Conservation (phyloP, 345 rosid species). For the Citrus reticulata region DNA sequence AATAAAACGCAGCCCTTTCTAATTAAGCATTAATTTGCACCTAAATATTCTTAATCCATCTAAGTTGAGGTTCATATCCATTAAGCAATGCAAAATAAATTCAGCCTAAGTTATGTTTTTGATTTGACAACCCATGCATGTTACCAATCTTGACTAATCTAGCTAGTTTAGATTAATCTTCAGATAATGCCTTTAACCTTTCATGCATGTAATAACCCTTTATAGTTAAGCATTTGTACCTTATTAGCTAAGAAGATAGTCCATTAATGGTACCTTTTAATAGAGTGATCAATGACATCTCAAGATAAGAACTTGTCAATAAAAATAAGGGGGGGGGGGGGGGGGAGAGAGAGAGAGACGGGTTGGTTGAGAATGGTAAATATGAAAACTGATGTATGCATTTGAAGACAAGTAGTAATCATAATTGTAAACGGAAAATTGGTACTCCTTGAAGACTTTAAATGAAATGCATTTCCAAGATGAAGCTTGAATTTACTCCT, state of each 20-base stretch:
- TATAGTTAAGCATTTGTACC: not conserved
- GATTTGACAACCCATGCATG: not conserved
- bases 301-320: not conserved
- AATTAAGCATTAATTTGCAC: too few species aligned
- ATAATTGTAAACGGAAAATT: slow-evolving; percentile 8
- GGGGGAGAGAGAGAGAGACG: not conserved
- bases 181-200: not conserved
- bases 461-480: slow-evolving; percentile 40
- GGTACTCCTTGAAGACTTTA: not conserved
- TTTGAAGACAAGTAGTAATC: slow-evolving; percentile 10
- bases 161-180: not conserved
- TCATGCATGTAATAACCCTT: not conserved
- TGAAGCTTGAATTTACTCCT: slow-evolving; percentile 24
- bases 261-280: too few species aligned
- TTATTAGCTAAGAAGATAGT: not conserved
- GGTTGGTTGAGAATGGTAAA: slow-evolving; percentile 42
- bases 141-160: not conserved
- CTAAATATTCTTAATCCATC: not conserved
- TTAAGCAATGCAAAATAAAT: not conserved
- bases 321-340: not conserved
- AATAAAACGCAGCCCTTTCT: too few species aligned
- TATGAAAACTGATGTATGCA: slow-evolving; percentile 33
- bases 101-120: not conserved
- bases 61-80: not conserved
- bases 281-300: not conserved